Base-by-base conservation (phyloP, 1,139 yeast species). In the Saccharomyces hybrid region DNA sequence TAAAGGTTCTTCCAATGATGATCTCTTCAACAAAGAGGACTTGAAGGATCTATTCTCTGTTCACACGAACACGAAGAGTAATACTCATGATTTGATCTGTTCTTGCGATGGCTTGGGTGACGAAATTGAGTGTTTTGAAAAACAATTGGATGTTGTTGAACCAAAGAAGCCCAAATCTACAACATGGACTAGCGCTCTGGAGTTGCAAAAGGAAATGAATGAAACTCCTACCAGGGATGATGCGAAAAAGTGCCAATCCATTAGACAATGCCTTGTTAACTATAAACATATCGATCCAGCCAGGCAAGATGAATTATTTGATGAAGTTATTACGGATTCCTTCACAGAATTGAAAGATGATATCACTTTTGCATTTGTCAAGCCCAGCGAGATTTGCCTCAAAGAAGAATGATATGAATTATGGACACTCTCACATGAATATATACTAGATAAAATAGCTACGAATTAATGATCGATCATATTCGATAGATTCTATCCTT, bases 61-160 rank as follows among this genome's bases (percentile, higher is more conserved):
- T 2, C 72, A 78, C 52, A 68, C 65, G 2, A 72, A 75, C 2
- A 80, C 88, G 0, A 68, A 62, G 11, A 83, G 89, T 58, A 86
- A 87, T 62, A 93, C 98, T 0, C 97, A 93, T 71, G 96, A 87
- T 63, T 70, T 90, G 58, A 77, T 90, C 51, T 90, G 97, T 69
- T 65, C 69, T 0, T 90, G 97, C 68, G 58, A 60, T 1, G 88
- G 89, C 0, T 73, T 66, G 16, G 71, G 70, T 3, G 64, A 63
- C 5, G 64, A 58, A 8, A 56, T 59, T 16, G 54, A 52, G 5
- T 59, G 60, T 6, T 60, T 53, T 14, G 60, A 58, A 13, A 63
- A 61, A 28, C n/a, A 13, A 3, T 54, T 50, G 6, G 34, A 49
- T 5, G 44, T n/a, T n/a, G 50, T 9, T 13, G 4, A 71, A 73